A percentile compares a stretch with the other conserved stretches of the same genome.
Evolutionary conservation across 805 yeast genomes (phyloP).

Genomic region (Ogataea sp.): DNA sequence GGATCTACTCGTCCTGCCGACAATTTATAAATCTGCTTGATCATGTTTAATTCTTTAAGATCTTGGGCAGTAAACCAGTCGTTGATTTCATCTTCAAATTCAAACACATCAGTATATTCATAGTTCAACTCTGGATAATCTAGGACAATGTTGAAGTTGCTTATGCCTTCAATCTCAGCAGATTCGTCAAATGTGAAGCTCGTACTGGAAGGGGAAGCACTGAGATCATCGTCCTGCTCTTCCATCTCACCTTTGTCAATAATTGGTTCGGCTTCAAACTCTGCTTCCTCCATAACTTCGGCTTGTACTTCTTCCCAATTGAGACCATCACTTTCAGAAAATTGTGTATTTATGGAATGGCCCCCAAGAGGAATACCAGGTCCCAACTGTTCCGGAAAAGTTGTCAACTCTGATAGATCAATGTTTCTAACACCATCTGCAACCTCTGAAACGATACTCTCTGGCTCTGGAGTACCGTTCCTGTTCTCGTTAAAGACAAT

Average conservation of each 20-base stretch:
- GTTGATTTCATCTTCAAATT: constrained; percentile 29
- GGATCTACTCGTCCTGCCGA: background rate
- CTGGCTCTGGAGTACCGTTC: no score
- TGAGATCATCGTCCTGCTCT: constrained; percentile 21
- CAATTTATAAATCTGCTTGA: constrained; percentile 6
- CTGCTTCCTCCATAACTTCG: constrained; percentile 4
- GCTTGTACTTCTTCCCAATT: constrained; percentile 1
- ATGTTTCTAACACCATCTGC: no score
- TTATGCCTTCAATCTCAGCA: constrained; percentile 24
- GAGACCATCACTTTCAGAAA: background rate
- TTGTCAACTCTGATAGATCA: no score
- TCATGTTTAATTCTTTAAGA: constrained; percentile 13
- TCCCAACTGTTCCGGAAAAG: no score
- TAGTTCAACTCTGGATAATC: constrained; percentile 38
- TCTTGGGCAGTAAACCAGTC: constrained; percentile 31
- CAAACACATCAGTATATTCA: constrained; percentile 28
- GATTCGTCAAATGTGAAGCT: constrained; percentile 17
- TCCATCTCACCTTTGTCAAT: constrained; percentile 24
- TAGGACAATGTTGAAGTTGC: constrained; percentile 23
- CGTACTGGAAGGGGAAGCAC: constrained; percentile 21
- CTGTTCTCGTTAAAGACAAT: no score
- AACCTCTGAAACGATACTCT: no score
- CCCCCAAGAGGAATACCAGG: background rate
- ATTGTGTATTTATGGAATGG: background rate
- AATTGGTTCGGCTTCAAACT: constrained; percentile 17